Conservation (phyloP, 768 basidiomycete species). For the Tulasnella sp. region DNA sequence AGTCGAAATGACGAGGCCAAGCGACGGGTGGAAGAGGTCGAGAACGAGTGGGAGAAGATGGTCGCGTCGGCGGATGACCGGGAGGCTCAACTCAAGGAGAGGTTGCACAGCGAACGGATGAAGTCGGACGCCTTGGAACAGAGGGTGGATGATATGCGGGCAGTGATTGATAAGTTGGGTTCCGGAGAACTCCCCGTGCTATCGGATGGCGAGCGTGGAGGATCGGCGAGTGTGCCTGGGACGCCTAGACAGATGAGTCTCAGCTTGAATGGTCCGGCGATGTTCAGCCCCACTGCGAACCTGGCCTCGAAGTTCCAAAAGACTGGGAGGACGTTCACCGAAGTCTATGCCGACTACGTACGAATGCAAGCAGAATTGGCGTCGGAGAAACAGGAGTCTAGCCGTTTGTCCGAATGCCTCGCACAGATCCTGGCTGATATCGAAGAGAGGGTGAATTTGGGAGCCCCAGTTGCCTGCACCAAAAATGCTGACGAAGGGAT, state of each 20-base stretch:
- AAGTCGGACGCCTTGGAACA: slow-evolving; percentile 62
- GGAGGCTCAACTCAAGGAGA: slow-evolving; percentile 54
- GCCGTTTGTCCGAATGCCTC: slow-evolving; percentile 73
- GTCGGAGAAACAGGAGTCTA: slow-evolving; percentile 68
- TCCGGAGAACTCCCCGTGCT: slow-evolving; percentile 50
- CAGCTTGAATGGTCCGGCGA: slow-evolving; percentile 35
- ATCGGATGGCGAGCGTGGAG: slow-evolving; percentile 16
- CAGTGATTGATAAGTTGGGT: slow-evolving; percentile 58
- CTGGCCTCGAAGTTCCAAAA: slow-evolving; percentile 74
- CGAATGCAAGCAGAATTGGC: slow-evolving; percentile 72
- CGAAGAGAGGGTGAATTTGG: slow-evolving; percentile 65
- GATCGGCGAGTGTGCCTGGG: slow-evolving; percentile 29
- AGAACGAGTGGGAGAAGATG: slow-evolving; percentile 68
- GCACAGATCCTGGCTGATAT: slow-evolving; percentile 76
- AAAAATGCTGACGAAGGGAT: background rate
- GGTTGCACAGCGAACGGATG: slow-evolving; percentile 58
- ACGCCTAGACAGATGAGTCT: slow-evolving; percentile 35
- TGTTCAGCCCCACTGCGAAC: slow-evolving; percentile 77
- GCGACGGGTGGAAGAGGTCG: slow-evolving; percentile 68
- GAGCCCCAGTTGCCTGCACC: background rate
- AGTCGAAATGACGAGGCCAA: slow-evolving; percentile 78
- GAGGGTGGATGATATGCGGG: slow-evolving; percentile 58
- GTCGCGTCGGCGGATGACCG: slow-evolving; percentile 56
- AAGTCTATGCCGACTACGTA: slow-evolving; percentile 86
- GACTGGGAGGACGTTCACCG: slow-evolving; percentile 82